A percentile compares a stretch with the other conserved stretches of the same genome.
Conservation (phyloP, 306 rosid genomes). For the Vicia villosa region DNA sequence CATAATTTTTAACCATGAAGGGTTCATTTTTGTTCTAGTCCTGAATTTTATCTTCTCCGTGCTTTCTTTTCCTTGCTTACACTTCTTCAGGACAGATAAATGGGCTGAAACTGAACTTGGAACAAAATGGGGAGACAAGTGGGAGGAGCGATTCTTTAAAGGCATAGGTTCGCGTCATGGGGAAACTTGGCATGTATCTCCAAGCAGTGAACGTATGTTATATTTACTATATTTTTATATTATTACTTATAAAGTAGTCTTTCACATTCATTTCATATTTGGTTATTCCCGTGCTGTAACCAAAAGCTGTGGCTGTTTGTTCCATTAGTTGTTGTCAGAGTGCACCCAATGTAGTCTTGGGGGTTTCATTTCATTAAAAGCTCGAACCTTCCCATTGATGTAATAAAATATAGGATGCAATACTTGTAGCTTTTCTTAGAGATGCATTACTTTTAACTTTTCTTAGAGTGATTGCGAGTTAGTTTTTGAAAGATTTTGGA, state of each 20-base stretch:
- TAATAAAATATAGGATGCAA: conserved; percentile 25
- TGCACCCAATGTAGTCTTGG: conserved; percentile 15
- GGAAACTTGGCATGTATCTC: conserved; percentile 98
- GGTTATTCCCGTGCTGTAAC: conserved; percentile 26
- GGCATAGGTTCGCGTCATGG: conserved; percentile 97
- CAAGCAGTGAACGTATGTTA: conserved; percentile 78
- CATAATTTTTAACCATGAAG: neutral
- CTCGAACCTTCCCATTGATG: conserved; percentile 4
- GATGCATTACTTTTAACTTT: no score
- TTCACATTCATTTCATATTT: conserved; percentile 19
- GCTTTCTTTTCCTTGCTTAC: conserved; percentile 35
- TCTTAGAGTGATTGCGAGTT: no score
- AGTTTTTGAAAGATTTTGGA: no score
- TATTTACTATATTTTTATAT: conserved; percentile 18
- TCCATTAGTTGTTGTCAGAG: conserved; percentile 11
- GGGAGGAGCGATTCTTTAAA: conserved; percentile 94
- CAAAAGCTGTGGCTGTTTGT: conserved; percentile 14
- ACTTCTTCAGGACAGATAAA: conserved; percentile 88
- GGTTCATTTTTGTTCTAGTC: conserved; percentile 3
- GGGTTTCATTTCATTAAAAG: conserved; percentile 16
- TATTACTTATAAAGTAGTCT: neutral
- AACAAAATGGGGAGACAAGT: conserved; percentile 99
- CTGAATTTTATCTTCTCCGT: conserved; percentile 36
- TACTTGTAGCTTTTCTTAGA: neutral
- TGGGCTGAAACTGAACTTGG: conserved; percentile 99